Evolutionary conservation across 106 monocot genomes (phyloP).

Genomic region (Agapanthus africanus): DNA sequence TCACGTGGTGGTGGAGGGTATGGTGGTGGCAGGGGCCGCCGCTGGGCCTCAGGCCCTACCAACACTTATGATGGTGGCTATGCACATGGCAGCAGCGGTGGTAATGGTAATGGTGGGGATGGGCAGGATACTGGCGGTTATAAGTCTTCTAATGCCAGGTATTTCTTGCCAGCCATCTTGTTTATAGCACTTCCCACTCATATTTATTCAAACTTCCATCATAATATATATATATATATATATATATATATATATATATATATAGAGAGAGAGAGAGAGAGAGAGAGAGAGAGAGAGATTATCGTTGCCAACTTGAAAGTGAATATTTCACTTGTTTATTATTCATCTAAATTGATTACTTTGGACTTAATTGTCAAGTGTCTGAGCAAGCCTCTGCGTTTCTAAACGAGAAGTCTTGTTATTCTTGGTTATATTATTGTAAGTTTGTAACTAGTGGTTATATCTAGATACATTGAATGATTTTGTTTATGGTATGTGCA

Average conservation of each 20-base stretch:
- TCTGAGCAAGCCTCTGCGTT: no score
- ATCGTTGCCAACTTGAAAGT: not conserved
- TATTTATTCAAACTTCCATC: not conserved
- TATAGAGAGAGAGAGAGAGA: no score
- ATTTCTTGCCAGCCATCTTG: no score
- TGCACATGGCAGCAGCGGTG: not conserved
- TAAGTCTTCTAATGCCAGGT: not conserved
- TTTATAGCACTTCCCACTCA: not conserved
- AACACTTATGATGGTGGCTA: no score
- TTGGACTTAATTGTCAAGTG: not conserved
- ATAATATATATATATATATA: no score
- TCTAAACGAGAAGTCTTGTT: no score
- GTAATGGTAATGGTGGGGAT: not conserved
- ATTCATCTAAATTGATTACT: not conserved
- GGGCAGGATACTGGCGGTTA: not conserved
- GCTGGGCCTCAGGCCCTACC: no score
- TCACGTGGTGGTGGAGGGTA: slow-evolving; percentile 25
- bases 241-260: no score
- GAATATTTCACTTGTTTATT: not conserved
- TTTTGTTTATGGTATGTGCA: not conserved
- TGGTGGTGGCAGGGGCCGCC: no score
- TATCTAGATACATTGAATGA: not conserved
- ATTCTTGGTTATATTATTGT: no score
- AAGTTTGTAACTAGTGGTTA: no score
- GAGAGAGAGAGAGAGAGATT: not conserved